phyloP scores from a whole-genome alignment of 1,139 yeast species.

The Saccharomyces hybrid region DNA sequence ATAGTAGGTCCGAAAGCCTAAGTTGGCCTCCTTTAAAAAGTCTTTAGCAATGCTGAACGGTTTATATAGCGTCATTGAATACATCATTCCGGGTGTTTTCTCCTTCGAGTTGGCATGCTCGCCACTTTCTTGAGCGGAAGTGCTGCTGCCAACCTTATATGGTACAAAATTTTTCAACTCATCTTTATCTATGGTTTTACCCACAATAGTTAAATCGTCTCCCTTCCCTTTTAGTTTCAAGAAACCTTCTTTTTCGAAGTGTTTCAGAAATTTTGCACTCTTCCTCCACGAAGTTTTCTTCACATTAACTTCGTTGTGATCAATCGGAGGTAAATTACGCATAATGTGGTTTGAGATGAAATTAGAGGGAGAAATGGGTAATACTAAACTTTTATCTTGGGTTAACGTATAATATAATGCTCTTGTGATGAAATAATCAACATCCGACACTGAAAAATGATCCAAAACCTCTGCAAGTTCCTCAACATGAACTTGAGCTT shows the following conservation, averaged over 20 bases:
- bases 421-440: constrained; percentile 66
- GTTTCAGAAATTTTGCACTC: constrained; percentile 73
- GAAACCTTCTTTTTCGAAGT: constrained; percentile 70
- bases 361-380: constrained; percentile 65
- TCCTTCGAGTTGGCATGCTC: background rate
- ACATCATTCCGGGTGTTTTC: constrained; percentile 26
- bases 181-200: constrained; percentile 43
- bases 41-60: constrained; percentile 46
- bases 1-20: constrained; percentile 39
- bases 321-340: constrained; percentile 66
- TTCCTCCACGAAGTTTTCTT: constrained; percentile 89
- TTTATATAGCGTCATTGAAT: constrained; percentile 42
- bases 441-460: constrained; percentile 50
- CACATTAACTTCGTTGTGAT: constrained; percentile 50
- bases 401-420: constrained; percentile 65
- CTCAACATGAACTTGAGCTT: constrained; percentile 7
- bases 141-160: constrained; percentile 33
- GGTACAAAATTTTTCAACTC: constrained; percentile 55
- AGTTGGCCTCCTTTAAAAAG: constrained; percentile 43
- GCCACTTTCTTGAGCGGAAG: background rate
- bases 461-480: constrained; percentile 32
- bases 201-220: constrained; percentile 59
- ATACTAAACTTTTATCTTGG: constrained; percentile 42
- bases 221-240: constrained; percentile 64
- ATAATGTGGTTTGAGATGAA: constrained; percentile 66